phyloP scores from a whole-genome alignment of 805 yeast species.

The Metschnikowia chrysomelidarum region DNA sequence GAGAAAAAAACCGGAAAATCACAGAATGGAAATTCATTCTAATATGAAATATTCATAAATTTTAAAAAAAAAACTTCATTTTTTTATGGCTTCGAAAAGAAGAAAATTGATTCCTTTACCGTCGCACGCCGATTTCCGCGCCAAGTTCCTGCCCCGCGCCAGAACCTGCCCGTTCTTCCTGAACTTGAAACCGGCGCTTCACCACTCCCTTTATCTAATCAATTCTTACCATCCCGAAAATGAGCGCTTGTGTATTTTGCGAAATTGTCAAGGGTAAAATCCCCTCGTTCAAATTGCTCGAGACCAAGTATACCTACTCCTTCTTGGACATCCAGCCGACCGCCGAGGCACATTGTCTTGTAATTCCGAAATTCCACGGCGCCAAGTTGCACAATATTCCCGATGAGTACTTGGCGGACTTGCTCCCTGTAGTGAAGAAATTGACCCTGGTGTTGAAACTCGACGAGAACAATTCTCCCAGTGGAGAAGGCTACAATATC shows the following conservation, averaged over 20 bases:
- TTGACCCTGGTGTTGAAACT: constrained; percentile 70
- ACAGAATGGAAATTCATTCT: too few relatives aligned
- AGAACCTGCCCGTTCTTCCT: too few relatives aligned
- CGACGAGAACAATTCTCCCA: constrained; percentile 57
- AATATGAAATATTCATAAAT: too few relatives aligned
- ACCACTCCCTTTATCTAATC: too few relatives aligned
- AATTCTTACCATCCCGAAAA: too few relatives aligned
- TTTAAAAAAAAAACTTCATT: not conserved
- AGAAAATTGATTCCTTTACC: too few relatives aligned
- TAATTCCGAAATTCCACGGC: constrained; percentile 93
- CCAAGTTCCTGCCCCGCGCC: too few relatives aligned
- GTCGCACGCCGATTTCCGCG: too few relatives aligned
- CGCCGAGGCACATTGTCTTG: constrained; percentile 80
- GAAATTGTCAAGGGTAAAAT: constrained; percentile 94
- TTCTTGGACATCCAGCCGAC: constrained; percentile 95
- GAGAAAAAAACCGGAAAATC: too few relatives aligned
- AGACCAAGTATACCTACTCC: constrained; percentile 77
- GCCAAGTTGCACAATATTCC: constrained; percentile 90
- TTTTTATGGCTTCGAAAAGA: too few relatives aligned
- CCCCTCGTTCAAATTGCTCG: constrained; percentile 87
- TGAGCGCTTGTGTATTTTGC: constrained; percentile 91
- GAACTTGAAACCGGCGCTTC: too few relatives aligned
- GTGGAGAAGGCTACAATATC: constrained; percentile 78
- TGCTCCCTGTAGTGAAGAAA: constrained; percentile 86
- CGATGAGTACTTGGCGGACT: constrained; percentile 82